Base-by-base conservation (phyloP, 2,329 filamentous ascomycete genomes). In the Helotiales sp. region DNA sequence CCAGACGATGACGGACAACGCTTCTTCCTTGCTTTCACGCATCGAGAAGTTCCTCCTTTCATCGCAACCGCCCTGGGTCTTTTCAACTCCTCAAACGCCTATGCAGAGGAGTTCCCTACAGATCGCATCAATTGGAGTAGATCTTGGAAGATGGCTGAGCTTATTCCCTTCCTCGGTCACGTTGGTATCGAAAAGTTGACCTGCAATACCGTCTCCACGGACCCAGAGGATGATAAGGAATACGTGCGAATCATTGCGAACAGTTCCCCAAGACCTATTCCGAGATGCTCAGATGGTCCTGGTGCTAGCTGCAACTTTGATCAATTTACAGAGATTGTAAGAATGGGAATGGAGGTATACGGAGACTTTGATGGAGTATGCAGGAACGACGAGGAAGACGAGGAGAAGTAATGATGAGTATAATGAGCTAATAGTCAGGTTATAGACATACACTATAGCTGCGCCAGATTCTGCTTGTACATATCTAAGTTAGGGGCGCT, bases 11-110 rank as follows among this genome's bases (percentile, higher is more conserved):
- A 72, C 5, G 70, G 65, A 25, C 79, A 89, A 66, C 83, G 88
- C 55, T 75, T 89, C 7, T 87, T 85, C 66, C 77, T 89, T 38
- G 85, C 83, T 52, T 89, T 89, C 73, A 89, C 86, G 0, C 86
- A 89, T 69, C 82, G 86, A 19, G 86, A 89, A 69, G 74, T 89
- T 2, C 86, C 86, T 1, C 86, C 87, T 1, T 85, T 84, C 58
- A 83, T 88, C 1, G 73, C 85, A 1, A 86, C 88, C 1, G 85
- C 86, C 0, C 78, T 89, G 71, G 86, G 86, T 0, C 75, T 90
- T 4, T 89, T 88, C 77, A 89, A 89, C 75, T 88, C 88, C 71
- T 85, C 83, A 2, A 77, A 79, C 55, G 70, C 79, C 13, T 73
- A 84, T 63, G 88, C 88, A 62, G 80, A 78, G 50, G 88, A 86